Base-by-base conservation (phyloP, 306 rosid species). In the Cucurbita argyrosperma region DNA sequence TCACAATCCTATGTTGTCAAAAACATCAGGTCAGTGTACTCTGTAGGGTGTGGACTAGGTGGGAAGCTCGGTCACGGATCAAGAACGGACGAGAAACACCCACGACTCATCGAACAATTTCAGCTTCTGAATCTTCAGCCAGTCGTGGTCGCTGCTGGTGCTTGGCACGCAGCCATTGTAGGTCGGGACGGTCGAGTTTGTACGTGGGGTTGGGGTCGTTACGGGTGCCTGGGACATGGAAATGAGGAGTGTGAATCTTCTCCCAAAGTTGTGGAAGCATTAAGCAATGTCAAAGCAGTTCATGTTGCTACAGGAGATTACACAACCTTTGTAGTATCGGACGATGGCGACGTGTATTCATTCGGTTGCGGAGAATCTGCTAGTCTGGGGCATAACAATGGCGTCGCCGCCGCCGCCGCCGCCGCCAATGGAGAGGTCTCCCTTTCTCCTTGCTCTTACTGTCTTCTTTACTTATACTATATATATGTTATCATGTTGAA, bases 191-290 rank as follows among this genome's bases (percentile, higher is more conserved):
- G 98, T 8, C 87, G 98, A 26, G 98, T 93, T 10, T 93, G 98
- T 84, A 93, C 98, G 0, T 93, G 98, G 98, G 97, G 97, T 47
- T 93, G 97, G 98, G 98, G 97, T 54, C 94, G 98, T 14, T 86
- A 89, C 51, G 98, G 98, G 52, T 93, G 98, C 86, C 79, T 93
- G 79, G 98, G 98, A 51, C 98, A 93, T 35, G 98, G 98, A 18
- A 90, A 89, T 65, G 97, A 90, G 75, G 98, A 93, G 26, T 89
- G 96, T 83, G 98, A 86, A 82, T 82, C 88, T 13, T 84, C 74
- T 69, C 98, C 98, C 8, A 93, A 90, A 84, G 97, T 90, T 16
- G 90, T 93, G 77, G 94, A 90, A 71, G 74, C 94, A 47, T 80
- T 93, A 85, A 79, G 80, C 81, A 81, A 80, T 30, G 89, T 93